Percentiles rank a stretch among this genome's conserved stretches.
Evolutionary conservation across 495 filamentous ascomycete species (phyloP).

Genomic region (Hamigera avellanea): DNA sequence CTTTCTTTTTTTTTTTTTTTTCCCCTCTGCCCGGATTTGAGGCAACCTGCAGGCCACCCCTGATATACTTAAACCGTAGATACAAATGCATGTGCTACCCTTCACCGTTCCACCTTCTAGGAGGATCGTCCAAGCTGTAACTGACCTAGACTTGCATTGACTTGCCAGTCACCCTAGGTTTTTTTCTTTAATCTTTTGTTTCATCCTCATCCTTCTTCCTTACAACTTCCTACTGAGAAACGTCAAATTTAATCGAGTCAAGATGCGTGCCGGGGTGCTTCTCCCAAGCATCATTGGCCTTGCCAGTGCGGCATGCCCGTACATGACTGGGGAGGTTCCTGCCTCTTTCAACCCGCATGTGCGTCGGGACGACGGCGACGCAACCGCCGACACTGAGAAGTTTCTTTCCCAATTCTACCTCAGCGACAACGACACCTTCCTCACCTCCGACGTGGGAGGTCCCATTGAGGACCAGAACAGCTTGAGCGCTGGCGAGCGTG

Average conservation of each 20-base stretch:
- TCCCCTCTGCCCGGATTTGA: too few species aligned
- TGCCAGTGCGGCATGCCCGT: conserved; percentile 31
- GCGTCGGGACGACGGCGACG: conserved; percentile 19
- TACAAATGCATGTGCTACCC: too few species aligned
- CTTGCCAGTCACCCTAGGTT: neutral
- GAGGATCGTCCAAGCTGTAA: too few species aligned
- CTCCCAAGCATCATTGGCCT: conserved; percentile 22
- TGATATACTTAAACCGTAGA: too few species aligned
- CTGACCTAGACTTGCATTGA: too few species aligned
- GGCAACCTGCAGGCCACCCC: too few species aligned
- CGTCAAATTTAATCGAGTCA: neutral
- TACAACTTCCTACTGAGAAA: too few species aligned
- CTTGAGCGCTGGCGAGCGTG: conserved; percentile 59
- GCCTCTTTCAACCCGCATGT: conserved; percentile 5
- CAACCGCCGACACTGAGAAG: conserved; percentile 26
- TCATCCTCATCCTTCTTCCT: too few species aligned
- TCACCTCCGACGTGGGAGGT: conserved; percentile 66
- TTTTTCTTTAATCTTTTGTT: neutral
- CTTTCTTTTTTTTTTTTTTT: too few species aligned
- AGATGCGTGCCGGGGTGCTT: conserved; percentile 20
- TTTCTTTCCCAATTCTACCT: conserved; percentile 49
- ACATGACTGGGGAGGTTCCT: conserved; percentile 23
- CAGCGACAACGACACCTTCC: conserved; percentile 47
- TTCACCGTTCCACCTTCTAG: too few species aligned
- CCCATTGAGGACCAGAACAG: conserved; percentile 61